A percentile compares a stretch with the other conserved stretches of the same genome.
Conservation (phyloP, 2,329 filamentous ascomycete species). For the Claviceps sp. region DNA sequence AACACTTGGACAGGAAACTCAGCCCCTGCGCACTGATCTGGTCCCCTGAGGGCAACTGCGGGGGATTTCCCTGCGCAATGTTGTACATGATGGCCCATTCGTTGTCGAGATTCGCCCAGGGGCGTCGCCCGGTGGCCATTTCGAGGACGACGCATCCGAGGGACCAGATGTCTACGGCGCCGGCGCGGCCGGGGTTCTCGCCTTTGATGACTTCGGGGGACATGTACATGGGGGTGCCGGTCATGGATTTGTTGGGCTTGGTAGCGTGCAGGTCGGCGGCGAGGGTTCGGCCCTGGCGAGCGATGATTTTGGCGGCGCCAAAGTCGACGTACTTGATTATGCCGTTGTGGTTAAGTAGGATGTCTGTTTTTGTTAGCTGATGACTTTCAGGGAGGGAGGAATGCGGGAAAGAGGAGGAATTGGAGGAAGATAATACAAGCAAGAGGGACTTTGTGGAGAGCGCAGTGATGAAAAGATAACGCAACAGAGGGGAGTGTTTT, state of each 20-base stretch:
- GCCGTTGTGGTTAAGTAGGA: constrained; percentile 91
- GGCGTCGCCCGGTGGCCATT: constrained; percentile 89
- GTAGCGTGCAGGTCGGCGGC: constrained; percentile 45
- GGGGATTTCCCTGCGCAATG: constrained; percentile 91
- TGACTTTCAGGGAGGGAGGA: background rate
- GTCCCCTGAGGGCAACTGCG: constrained; percentile 66
- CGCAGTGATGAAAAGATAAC: background rate
- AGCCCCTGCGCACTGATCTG: constrained; percentile 76
- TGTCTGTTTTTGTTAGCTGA: constrained; percentile 41
- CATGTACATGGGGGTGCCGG: constrained; percentile 99
- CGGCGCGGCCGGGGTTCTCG: constrained; percentile 64
- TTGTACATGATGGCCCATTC: constrained; percentile 99
- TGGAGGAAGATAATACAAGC: background rate
- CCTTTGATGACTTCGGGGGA: constrained; percentile 97
- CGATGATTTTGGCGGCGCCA: constrained; percentile 92
- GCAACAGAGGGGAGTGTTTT: background rate
- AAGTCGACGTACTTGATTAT: constrained; percentile 99
- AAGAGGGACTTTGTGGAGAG: background rate
- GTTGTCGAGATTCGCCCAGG: constrained; percentile 93
- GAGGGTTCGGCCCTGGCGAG: constrained; percentile 80
- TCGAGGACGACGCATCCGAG: constrained; percentile 93
- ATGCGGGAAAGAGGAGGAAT: background rate
- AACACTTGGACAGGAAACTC: constrained; percentile 80
- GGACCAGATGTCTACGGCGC: constrained; percentile 90
- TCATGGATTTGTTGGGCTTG: constrained; percentile 78